Conservation (phyloP, 2,329 filamentous ascomycete species). For the Diaporthe australafricana region DNA sequence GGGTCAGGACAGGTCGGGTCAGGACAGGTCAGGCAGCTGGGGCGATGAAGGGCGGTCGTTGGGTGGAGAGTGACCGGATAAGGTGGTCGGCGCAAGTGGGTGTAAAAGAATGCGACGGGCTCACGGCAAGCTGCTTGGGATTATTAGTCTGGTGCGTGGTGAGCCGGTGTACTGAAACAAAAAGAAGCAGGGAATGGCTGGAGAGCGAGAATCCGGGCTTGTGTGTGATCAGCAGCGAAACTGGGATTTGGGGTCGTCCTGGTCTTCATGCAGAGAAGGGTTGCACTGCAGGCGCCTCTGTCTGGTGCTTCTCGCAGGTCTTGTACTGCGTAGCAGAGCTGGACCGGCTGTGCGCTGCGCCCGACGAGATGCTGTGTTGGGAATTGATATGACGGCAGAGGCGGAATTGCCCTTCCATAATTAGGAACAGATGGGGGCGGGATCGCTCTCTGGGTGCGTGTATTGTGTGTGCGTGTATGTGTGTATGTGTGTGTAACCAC, state of each 20-base stretch:
- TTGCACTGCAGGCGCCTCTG: constrained; percentile 26
- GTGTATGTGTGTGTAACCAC: background rate
- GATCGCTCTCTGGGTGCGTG: background rate
- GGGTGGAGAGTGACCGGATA: constrained; percentile 5
- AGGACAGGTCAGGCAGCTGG: constrained; percentile 27
- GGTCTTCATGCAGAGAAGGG: constrained; percentile 31
- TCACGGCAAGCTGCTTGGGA: constrained; percentile 33
- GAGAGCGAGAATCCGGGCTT: constrained; percentile 10
- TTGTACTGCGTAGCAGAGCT: constrained; percentile 1
- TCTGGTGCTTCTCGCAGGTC: constrained; percentile 6
- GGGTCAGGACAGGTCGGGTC: constrained; percentile 1
- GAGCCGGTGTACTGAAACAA: constrained; percentile 25
- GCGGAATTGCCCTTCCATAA: constrained; percentile 26
- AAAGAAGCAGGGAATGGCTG: constrained; percentile 26
- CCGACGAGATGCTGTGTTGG: background rate
- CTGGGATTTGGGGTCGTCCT: constrained; percentile 7
- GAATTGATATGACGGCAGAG: constrained; percentile 7
- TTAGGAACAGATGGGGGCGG: constrained; percentile 29
- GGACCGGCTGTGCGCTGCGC: constrained; percentile 19
- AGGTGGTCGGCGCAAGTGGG: constrained; percentile 23
- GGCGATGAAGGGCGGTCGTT: background rate
- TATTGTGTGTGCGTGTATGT: background rate
- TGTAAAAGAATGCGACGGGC: constrained; percentile 25
- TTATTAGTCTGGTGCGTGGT: constrained; percentile 31
- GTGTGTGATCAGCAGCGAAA: constrained; percentile 32